Percentiles rank a stretch among this genome's conserved stretches.
Evolutionary conservation across 2,329 filamentous ascomycete genomes (phyloP).

Genomic region (Neofusicoccum kwambonambiense): DNA sequence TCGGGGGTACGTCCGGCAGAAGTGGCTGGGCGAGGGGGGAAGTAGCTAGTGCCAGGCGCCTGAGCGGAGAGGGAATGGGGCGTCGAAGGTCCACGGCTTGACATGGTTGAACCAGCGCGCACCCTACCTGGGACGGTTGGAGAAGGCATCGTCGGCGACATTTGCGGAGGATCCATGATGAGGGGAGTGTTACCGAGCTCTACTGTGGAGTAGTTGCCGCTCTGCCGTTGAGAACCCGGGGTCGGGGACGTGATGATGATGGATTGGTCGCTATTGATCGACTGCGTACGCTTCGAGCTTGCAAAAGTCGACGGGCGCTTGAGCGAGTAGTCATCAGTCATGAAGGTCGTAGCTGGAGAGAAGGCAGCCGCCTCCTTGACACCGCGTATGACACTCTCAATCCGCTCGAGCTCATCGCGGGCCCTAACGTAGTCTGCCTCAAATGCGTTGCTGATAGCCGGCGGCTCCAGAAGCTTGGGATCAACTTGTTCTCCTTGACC

Average conservation of each 20-base stretch:
- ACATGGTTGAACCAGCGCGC: slow-evolving; percentile 57
- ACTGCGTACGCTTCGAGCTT: slow-evolving; percentile 43
- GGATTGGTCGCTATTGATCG: slow-evolving; percentile 39
- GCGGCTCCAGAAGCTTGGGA: slow-evolving; percentile 62
- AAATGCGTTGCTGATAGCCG: slow-evolving; percentile 76
- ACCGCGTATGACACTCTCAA: slow-evolving; percentile 75
- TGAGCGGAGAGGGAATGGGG: slow-evolving; percentile 30
- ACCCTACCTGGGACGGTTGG: slow-evolving; percentile 42
- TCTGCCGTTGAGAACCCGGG: slow-evolving; percentile 6
- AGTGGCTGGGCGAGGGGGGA: slow-evolving; percentile 34
- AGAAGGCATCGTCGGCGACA: slow-evolving; percentile 16
- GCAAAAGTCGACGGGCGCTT: slow-evolving; percentile 40
- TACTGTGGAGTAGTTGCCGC: slow-evolving; percentile 17
- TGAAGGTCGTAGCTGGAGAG: slow-evolving; percentile 50
- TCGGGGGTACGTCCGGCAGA: slow-evolving; percentile 21
- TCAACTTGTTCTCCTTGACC: slow-evolving; percentile 33
- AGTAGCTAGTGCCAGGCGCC: slow-evolving; percentile 30
- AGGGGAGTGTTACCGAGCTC: slow-evolving; percentile 53
- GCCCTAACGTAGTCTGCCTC: slow-evolving; percentile 74
- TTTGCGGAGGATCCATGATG: slow-evolving; percentile 43
- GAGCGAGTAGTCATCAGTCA: slow-evolving; percentile 38
- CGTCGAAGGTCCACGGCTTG: slow-evolving; percentile 53
- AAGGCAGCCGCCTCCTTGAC: slow-evolving; percentile 69
- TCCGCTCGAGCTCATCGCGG: slow-evolving; percentile 63
- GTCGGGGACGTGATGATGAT: slow-evolving; percentile 17